Base-by-base conservation (phyloP, 345 rosid species). In the Aurinia saxatilis region DNA sequence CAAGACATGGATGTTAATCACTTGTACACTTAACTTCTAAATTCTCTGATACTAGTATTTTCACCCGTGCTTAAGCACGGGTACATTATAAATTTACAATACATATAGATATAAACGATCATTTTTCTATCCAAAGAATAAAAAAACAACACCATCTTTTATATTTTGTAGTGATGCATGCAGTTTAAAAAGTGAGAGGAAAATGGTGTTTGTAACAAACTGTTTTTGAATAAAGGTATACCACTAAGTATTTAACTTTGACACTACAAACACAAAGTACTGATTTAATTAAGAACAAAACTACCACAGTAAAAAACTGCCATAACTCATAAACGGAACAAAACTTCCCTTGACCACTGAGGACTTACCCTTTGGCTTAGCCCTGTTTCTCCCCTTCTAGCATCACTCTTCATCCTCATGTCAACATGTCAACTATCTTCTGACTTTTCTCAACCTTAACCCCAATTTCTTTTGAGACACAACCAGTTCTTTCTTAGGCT, bases 391-490 rank as follows among this genome's bases (percentile, higher is more conserved):
- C 82, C 41, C 84, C 69, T 0, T 81, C 96, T 79, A 1, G 64
- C 59, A 57, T 93, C 97, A 76, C 80, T 84, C 65, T 93, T 90
- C 99, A 93, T 93, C 54, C 97, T 64, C 15, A 76, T 81, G 66
- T 87, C n/a, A n/a, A n/a, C n/a, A n/a, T n/a, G n/a, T n/a, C 99
- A 2, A 90, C 99, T 16, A 81, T 70, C 21, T 87, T 96, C 49
- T 93, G 89, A 33, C 96, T 97, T 68, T 87, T 87, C 1, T 96
- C 96, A 11, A 64, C 78, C 77, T 61, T 87, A 29, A 85, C 88
- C 29, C 86, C 78, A 16, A 90, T 96, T 16, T 97, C 96, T 65
- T 87, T 93, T 90, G 90, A 0, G 96, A 91, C 30, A 93, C 96
- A 60, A 90, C 95, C 8, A 76, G 85, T 54, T 87, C 95, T 82